Percentiles rank a stretch among this genome's conserved stretches.
Evolutionary conservation across 2,329 filamentous ascomycete genomes (phyloP).

Genomic region (Colletotrichum horii): DNA sequence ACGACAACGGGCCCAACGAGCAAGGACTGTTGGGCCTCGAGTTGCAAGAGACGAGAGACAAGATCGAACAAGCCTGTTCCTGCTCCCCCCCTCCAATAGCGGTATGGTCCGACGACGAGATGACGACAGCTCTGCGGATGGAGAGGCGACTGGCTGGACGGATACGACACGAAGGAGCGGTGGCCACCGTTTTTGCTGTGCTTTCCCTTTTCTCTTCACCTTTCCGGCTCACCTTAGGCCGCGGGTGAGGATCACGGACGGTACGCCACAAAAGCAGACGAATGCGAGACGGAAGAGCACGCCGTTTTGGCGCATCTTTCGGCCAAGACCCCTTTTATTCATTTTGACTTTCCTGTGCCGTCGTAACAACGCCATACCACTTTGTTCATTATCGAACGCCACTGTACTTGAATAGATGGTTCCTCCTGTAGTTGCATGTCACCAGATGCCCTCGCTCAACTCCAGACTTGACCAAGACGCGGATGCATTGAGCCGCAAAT

Average conservation of each 20-base stretch:
- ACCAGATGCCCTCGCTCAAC: not conserved
- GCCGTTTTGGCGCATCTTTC: not conserved
- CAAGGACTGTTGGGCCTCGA: not conserved
- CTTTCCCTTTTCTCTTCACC: not conserved
- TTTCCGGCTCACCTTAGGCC: not conserved
- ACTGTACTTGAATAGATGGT: not conserved
- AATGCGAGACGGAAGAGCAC: not conserved
- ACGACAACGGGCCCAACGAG: not conserved
- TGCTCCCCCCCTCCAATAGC: not conserved
- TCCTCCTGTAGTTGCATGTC: not conserved
- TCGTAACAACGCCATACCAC: not conserved
- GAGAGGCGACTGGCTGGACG: not conserved
- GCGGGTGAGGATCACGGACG: not conserved
- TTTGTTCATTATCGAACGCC: not conserved
- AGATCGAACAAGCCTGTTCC: not conserved
- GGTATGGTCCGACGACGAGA: conserved; percentile 3
- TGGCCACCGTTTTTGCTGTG: not conserved
- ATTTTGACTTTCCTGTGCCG: not conserved
- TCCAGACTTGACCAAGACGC: not conserved
- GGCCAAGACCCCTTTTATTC: not conserved
- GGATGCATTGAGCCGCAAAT: conserved; percentile 1
- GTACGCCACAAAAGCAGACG: not conserved
- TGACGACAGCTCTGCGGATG: not conserved
- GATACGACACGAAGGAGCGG: not conserved
- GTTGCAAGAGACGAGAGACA: not conserved